Conservation (phyloP, 805 yeast species). For the Candida nitratophila region DNA sequence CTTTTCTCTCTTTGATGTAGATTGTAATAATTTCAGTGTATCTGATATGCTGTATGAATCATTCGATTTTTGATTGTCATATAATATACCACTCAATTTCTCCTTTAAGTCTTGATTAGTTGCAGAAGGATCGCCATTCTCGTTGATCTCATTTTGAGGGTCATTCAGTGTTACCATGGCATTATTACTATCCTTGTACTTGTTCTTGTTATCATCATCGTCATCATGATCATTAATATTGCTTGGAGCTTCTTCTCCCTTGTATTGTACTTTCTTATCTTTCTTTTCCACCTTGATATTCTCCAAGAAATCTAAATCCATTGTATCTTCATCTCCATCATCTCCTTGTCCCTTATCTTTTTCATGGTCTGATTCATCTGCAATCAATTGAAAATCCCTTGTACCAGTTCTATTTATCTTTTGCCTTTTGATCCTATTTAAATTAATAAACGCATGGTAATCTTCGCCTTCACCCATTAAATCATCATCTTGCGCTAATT, state of each 20-base stretch:
- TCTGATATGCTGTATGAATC: slow-evolving; percentile 1
- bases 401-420: slow-evolving; percentile 1
- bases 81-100: neutral
- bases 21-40: slow-evolving; percentile 5
- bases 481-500: slow-evolving; percentile 22
- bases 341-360: slow-evolving; percentile 17
- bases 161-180: no score
- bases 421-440: slow-evolving; percentile 18
- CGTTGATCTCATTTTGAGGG: neutral
- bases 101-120: neutral
- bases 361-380: slow-evolving; percentile 14
- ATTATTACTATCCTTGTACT: no score
- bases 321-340: slow-evolving; percentile 14
- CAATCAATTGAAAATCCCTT: slow-evolving; percentile 10
- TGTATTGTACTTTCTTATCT: neutral
- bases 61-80: slow-evolving; percentile 1
- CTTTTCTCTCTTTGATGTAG: no score
- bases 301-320: slow-evolving; percentile 4
- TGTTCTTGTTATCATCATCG: neutral
- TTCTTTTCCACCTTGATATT: slow-evolving; percentile 15
- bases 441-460: neutral
- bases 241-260: slow-evolving; percentile 9
- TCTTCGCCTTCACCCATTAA: slow-evolving; percentile 16
- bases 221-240: neutral
- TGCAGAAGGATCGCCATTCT: neutral